Evolutionary conservation across 768 basidiomycete genomes (phyloP).

Genomic region (Amanita pseudoporphyria): DNA sequence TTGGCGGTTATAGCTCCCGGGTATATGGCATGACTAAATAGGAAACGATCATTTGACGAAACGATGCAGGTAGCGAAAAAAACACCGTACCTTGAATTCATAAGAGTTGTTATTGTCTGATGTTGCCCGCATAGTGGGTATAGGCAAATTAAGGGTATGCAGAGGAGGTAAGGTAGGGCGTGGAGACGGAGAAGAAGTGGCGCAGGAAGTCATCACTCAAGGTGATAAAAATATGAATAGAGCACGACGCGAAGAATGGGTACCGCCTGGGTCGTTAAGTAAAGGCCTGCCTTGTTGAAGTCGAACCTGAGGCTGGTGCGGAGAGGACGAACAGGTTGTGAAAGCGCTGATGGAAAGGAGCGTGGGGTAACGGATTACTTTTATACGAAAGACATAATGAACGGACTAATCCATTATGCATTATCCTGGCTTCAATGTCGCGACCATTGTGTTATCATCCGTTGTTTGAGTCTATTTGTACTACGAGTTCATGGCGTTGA

Average conservation of each 20-base stretch:
- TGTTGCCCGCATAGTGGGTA: slow-evolving; percentile 6
- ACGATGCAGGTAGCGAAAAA: not conserved
- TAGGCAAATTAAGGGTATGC: slow-evolving; percentile 28
- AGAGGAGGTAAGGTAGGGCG: slow-evolving; percentile 49
- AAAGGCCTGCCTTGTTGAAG: slow-evolving; percentile 3
- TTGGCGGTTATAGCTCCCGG: slow-evolving; percentile 19
- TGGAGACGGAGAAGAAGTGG: slow-evolving; percentile 13
- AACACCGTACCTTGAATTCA: slow-evolving; percentile 9
- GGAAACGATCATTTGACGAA: slow-evolving; percentile 10
- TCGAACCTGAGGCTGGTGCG: not conserved
- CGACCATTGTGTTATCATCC: too few species aligned
- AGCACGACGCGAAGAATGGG: not conserved
- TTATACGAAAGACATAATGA: too few species aligned
- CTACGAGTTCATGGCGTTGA: too few species aligned
- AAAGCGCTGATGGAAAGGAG: not conserved
- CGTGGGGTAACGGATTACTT: too few species aligned
- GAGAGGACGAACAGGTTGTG: not conserved
- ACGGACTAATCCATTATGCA: too few species aligned
- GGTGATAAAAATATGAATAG: not conserved
- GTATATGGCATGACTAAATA: slow-evolving; percentile 13
- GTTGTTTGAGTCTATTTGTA: too few species aligned
- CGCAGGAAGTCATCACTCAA: slow-evolving; percentile 12
- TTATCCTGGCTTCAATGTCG: too few species aligned
- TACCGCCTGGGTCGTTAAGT: not conserved
- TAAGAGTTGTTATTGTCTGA: slow-evolving; percentile 11